Base-by-base conservation (phyloP, 352 stramenopile species). In the Globisporangium nunn region DNA sequence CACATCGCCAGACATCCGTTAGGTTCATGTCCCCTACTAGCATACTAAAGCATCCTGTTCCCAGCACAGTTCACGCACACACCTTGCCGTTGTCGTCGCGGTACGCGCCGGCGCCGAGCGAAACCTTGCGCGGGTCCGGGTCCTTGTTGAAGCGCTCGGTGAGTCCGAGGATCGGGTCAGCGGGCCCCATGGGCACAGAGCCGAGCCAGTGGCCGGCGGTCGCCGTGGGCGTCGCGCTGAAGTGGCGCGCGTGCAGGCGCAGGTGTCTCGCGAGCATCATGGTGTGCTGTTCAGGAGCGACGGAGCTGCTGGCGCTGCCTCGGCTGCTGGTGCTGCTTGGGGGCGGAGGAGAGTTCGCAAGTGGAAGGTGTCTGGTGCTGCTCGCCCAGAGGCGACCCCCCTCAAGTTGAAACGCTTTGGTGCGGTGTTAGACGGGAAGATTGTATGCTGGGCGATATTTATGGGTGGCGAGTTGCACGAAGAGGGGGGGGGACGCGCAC, bases 71-170 rank as follows among this genome's bases (percentile, higher is more conserved):
- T 23, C 23, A 23, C 28, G 53, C 29, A 35, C 44, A 18, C 61
- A 84, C 74, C 70, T 97, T 96, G 64, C 83, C 82, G 48, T 93
- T 78, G 63, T 97, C 88, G 62, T 97, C 93, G 64, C 97, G 88
- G 79, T 99, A 99, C 6, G 98, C 97, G 59, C 98, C 98, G n/a
- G 99, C 97, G 51, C 98, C 97, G 29, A 99, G 74, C 81, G 91
- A 96, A 5, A 99, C 90, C 78, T 99, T 99, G 50, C 84, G 67
- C 52, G 90, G 45, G 69, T 98, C 91, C 35, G 84, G 80, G 75
- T 98, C 96, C 72, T 98, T 96, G 63, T 93, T 94, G 70, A 88
- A 94, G 62, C 79, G 78, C 52, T 94, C 85, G 8, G 88, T 98
- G 35, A 98, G 81, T 37, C 96, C 96, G 51, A 99, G 88, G 67